Evolutionary conservation across 129 eudicot genomes (phyloP), one percentile per base, ranked within the genome.

Genomic region (Pittosporum tobira): DNA sequence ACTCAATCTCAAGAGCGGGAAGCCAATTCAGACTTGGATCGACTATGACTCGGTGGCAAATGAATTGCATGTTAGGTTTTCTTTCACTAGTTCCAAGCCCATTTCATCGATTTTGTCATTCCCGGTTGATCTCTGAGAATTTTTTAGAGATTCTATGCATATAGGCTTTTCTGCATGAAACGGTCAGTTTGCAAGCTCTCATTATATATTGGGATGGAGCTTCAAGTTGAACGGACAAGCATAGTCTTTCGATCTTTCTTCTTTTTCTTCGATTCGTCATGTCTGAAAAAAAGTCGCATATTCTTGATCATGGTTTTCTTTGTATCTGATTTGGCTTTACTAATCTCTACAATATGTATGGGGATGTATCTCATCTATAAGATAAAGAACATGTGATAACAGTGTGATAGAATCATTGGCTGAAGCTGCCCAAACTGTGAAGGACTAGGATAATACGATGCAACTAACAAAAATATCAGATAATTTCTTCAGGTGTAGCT

Each of bases 81-180:
- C 95, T n/a, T 61, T 30, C 3, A 57, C 69, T 55, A 58, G 80
- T 3, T 8, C 60, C 3, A 86, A 82, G 19, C 95, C 95, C 22
- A 49, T 13, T 51, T 45, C 5, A 28, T 71, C 87, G 19, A 68
- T 82, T 30, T 73, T 86, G 53, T 76, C 87, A 2, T 74, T 63
- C 49, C 69, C 60, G 9, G 64, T 86, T 26, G 82, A 87, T 64
- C 83, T 87, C 2, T 74, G 88, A 1, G 51, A 75, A 13, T 48
- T 71, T 48, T 62, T 80, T 27, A 52, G 66, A 47, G 88, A 83
- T 31, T 38, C 22, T 28, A 80, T 80, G 88, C 83, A 72, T 51
- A 83, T 77, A 21, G 96, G 96, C 3, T 83, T 87, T 61, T 83
- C 88, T 58, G 83, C 94, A 48, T 83, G 94, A 30, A 87, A 93